Base-by-base conservation (phyloP, 345 rosid genomes). In the Lepidium sativum region DNA sequence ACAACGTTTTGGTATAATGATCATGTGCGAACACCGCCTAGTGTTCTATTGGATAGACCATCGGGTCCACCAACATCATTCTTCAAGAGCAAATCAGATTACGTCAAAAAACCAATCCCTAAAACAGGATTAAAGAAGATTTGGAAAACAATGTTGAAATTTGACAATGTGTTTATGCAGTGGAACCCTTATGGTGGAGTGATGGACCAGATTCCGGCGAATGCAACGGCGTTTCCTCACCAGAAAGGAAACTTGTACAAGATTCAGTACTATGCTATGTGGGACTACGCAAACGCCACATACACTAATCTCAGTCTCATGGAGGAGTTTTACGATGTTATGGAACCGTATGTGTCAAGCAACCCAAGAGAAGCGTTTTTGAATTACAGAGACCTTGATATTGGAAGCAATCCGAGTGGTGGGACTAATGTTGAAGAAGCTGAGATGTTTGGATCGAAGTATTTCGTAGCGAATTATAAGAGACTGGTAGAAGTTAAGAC, bases 121-220 rank as follows among this genome's bases (percentile, higher is more conserved):
- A 76, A 63, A 32, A 15, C 39, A 4, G 75, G 52, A n/a, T 31
- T 75, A 11, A 70, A 78, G 17, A 67, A 40, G n/a, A 27, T 75
- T 9, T 83, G 80, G 78, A 63, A 72, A 29, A 66, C 51, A 41
- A 48, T 76, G 44, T 38, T 82, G 1, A 60, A 77, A 8, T 69
- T 64, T 8, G 77, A 59, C 25, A 40, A 15, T 9, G 60, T 76
- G 8, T 52, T 29, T 0, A 51, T 79, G 80, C 48, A 57, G 5
- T 73, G 66, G 71, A 82, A 68, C 62, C 82, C 86, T 6, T 84
- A 75, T 5, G 89, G 89, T 0, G 86, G 86, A n/a, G 69, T 52
- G 38, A 82, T 84, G 86, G 35, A 71, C 15, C 35, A 44, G 44
- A 82, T 84, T 60, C 54, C 75, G 0, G 67, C 60, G 1, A 67